These are phyloP conservation scores for Oryza glumipatula DNA, from an alignment of 176 grass and related monocot species.

Conservation along the genomic window DNA sequence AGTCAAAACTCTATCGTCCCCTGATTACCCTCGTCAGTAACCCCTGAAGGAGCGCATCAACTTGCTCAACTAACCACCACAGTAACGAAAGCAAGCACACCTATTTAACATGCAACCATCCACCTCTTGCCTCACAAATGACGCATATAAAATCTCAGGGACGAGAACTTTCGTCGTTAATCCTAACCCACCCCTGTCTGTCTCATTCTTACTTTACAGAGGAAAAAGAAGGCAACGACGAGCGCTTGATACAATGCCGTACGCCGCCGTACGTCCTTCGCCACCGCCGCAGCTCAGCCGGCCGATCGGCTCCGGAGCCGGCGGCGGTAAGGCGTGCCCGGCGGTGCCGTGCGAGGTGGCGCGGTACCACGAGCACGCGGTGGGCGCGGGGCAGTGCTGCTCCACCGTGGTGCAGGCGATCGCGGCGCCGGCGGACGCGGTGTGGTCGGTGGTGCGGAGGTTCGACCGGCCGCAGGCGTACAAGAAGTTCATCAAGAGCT, in stretches of 20 bases:
- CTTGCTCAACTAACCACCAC: conserved; percentile 34
- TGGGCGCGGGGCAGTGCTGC: conserved; percentile 66
- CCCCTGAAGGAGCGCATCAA: conserved; percentile 48
- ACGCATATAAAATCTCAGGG: conserved; percentile 22
- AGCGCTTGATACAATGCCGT: conserved; percentile 36
- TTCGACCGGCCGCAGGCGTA: conserved; percentile 88
- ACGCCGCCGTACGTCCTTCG: conserved; percentile 21
- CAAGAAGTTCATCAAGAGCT: conserved; percentile 84
- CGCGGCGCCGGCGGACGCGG: conserved; percentile 52
- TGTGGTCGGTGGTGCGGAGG: conserved; percentile 91
- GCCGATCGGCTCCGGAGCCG: neutral
- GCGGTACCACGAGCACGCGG: conserved; percentile 65
- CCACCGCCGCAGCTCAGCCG: conserved; percentile 40
- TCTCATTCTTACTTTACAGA: neutral
- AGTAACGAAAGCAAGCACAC: conserved; percentile 26
- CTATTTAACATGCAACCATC: conserved; percentile 32
- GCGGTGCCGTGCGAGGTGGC: conserved; percentile 48
- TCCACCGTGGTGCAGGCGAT: conserved; percentile 50
- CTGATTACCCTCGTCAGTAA: neutral
- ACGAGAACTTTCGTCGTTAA: conserved; percentile 18
- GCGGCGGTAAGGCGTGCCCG: conserved; percentile 35
- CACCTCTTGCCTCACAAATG: conserved; percentile 1
- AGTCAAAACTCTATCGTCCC: neutral
- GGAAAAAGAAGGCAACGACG: neutral
- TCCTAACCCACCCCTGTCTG: conserved; percentile 7